Evolutionary conservation across 2,329 filamentous ascomycete species (phyloP).

Genomic region (Ophiostoma australiae): DNA sequence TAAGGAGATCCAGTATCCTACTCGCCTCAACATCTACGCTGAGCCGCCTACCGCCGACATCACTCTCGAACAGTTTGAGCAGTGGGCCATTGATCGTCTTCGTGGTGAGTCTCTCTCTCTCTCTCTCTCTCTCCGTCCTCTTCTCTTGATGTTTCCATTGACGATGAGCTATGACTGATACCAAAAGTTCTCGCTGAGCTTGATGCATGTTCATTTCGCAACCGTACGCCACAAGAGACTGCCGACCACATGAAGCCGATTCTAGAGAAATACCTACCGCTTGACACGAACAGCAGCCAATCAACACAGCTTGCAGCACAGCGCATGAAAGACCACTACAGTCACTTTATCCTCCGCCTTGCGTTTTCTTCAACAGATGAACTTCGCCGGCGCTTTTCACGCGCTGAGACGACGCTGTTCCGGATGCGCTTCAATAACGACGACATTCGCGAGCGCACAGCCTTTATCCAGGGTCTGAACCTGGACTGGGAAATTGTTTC

Average conservation of each 20-base stretch:
- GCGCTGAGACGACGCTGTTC: slow-evolving; percentile 87
- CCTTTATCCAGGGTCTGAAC: slow-evolving; percentile 71
- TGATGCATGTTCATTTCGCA: slow-evolving; percentile 92
- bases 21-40: slow-evolving; percentile 88
- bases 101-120: slow-evolving; percentile 52
- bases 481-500: slow-evolving; percentile 80
- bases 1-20: slow-evolving; percentile 72
- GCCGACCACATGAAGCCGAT: slow-evolving; percentile 77
- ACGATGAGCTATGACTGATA: neutral
- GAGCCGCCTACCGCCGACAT: slow-evolving; percentile 88
- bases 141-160: neutral
- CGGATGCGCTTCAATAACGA: slow-evolving; percentile 75
- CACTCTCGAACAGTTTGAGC: slow-evolving; percentile 93
- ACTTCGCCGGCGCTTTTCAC: slow-evolving; percentile 75
- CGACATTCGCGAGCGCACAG: slow-evolving; percentile 63
- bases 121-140: neutral
- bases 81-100: slow-evolving; percentile 93
- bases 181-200: slow-evolving; percentile 72
- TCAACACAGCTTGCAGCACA: slow-evolving; percentile 60
- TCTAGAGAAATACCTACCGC: slow-evolving; percentile 78
- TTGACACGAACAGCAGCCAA: slow-evolving; percentile 67
- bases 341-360: slow-evolving; percentile 90
- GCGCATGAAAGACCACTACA: slow-evolving; percentile 93
- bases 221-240: slow-evolving; percentile 78
- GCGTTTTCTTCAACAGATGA: slow-evolving; percentile 92